These are phyloP conservation scores for Ascobolus immersus DNA, from an alignment of 495 filamentous ascomycete species.

Conservation along the genomic window DNA sequence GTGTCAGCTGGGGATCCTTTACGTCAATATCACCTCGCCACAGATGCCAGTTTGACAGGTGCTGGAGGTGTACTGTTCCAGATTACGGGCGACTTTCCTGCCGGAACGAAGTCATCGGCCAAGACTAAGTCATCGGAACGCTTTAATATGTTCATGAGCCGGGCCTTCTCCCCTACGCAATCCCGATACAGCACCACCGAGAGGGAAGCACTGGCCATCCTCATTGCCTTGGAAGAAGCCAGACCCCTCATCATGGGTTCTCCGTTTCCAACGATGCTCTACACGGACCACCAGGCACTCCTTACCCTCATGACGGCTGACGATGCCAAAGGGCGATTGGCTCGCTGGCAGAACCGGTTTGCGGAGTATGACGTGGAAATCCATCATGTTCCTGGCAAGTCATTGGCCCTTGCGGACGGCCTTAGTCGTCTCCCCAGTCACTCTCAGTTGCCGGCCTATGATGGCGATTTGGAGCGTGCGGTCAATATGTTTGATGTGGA, in stretches of 20 bases:
- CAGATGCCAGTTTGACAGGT: not conserved
- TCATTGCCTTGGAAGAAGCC: not conserved
- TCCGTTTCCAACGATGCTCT: not conserved
- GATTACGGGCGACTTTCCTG: not conserved
- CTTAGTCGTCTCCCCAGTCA: too few relatives aligned
- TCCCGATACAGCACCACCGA: not conserved
- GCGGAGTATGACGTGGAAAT: not conserved
- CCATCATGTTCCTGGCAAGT: not conserved
- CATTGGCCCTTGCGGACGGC: not conserved
- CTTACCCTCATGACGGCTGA: not conserved
- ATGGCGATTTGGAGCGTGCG: too few relatives aligned
- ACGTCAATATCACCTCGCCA: not conserved
- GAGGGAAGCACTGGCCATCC: slow-evolving; percentile 1
- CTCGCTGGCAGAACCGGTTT: not conserved
- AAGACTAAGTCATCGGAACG: not conserved
- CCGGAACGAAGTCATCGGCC: not conserved
- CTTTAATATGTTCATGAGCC: slow-evolving; percentile 1
- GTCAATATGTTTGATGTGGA: too few relatives aligned
- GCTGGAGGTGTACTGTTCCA: not conserved
- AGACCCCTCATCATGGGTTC: not conserved
- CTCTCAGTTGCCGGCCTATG: too few relatives aligned
- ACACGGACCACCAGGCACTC: not conserved
- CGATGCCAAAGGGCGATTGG: not conserved
- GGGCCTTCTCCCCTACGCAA: not conserved
- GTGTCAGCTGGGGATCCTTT: not conserved